Conservation (phyloP, 1,139 yeast genomes). For the Hansenula lynferdii region DNA sequence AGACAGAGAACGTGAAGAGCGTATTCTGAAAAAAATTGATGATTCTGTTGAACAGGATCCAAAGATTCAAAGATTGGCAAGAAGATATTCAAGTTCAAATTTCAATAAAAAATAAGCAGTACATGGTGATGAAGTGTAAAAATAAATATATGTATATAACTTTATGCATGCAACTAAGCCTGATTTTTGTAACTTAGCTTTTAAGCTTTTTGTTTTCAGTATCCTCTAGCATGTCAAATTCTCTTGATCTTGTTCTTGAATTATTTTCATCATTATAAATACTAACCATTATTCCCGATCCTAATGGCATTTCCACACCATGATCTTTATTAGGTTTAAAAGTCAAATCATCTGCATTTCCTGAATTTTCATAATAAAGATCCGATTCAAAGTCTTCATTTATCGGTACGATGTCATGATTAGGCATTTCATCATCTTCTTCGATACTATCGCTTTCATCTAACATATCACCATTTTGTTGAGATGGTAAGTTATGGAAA, state of each 20-base stretch:
- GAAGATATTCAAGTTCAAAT: conserved; percentile 16
- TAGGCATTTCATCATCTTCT: conserved; percentile 3
- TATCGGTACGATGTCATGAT: too few relatives aligned
- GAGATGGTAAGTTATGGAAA: conserved; percentile 8
- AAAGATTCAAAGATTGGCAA: conserved; percentile 17
- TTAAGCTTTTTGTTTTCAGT: background rate
- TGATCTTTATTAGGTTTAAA: too few relatives aligned
- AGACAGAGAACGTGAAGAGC: conserved; percentile 39
- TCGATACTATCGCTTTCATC: background rate
- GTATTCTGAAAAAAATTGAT: conserved; percentile 15
- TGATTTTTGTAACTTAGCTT: background rate
- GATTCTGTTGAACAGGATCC: conserved; percentile 16
- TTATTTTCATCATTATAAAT: conserved; percentile 3
- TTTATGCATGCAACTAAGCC: too few relatives aligned
- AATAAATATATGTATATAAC: too few relatives aligned
- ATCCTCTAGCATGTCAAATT: conserved; percentile 1
- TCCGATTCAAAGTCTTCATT: too few relatives aligned
- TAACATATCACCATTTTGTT: conserved; percentile 1
- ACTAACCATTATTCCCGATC: conserved; percentile 11
- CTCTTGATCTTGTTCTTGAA: conserved; percentile 8
- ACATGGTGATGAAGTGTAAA: too few relatives aligned
- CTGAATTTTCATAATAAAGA: conserved; percentile 18
- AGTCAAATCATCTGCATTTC: conserved; percentile 17
- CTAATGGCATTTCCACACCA: too few relatives aligned
- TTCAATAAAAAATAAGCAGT: background rate